phyloP scores from a whole-genome alignment of 306 rosid genomes.

The Sphenostylis stenocarpa region DNA sequence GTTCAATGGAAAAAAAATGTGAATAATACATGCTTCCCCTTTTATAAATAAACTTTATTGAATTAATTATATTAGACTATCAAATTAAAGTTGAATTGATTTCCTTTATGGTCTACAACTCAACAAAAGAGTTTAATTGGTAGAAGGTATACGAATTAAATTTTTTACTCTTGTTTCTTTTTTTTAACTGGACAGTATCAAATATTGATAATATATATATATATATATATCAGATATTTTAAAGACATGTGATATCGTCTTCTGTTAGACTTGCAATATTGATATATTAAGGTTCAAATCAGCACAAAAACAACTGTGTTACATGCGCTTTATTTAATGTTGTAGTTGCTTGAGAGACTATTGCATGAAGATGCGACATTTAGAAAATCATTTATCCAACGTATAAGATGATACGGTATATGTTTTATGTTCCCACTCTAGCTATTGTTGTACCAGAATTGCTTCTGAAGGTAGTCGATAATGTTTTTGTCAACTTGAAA shows the following conservation, averaged over 20 bases:
- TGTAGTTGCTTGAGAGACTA: background rate
- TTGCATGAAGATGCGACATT: background rate
- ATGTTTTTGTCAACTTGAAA: slow-evolving; percentile 35
- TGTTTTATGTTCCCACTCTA: background rate
- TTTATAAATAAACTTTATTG: too few relatives aligned
- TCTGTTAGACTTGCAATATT: slow-evolving; percentile 18
- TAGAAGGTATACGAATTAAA: too few relatives aligned
- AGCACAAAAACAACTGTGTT: background rate
- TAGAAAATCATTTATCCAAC: background rate
- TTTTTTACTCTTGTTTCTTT: too few relatives aligned
- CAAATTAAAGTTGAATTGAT: too few relatives aligned
- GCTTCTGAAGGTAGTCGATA: slow-evolving; percentile 40
- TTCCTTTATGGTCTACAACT: too few relatives aligned
- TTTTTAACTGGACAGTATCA: too few relatives aligned
- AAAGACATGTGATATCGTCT: background rate
- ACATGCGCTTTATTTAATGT: slow-evolving; percentile 27
- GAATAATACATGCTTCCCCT: too few relatives aligned
- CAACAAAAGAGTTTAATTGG: too few relatives aligned
- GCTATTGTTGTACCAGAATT: slow-evolving; percentile 43
- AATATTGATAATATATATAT: too few relatives aligned
- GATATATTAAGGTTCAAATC: background rate
- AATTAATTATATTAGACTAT: too few relatives aligned
- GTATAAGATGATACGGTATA: background rate
- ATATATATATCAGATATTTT: too few relatives aligned
- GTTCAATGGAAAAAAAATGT: too few relatives aligned